These are phyloP conservation scores for Metarhizium sp. DNA, from an alignment of 2,329 filamentous ascomycete species.

Conservation along the genomic window DNA sequence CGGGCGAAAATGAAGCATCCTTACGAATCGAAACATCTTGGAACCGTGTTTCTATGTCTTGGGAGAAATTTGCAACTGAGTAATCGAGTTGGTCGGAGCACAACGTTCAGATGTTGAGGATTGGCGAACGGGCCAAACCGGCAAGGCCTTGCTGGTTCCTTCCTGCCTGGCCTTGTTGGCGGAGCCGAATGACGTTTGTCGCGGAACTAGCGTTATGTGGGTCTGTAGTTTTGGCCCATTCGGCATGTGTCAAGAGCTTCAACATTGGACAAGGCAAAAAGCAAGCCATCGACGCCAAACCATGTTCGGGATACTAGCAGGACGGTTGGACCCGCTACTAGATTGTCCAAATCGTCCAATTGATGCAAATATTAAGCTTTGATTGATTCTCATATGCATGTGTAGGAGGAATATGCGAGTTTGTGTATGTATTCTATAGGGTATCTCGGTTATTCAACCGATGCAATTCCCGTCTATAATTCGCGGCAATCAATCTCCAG, in stretches of 20 bases:
- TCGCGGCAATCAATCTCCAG: neutral
- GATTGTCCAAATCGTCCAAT: too few relatives aligned
- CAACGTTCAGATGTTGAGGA: neutral
- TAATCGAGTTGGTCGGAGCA: neutral
- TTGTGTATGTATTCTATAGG: neutral
- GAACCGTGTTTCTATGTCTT: neutral
- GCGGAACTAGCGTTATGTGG: neutral
- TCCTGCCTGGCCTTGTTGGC: neutral
- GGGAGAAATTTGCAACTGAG: neutral
- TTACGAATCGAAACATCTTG: constrained; percentile 16
- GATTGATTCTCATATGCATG: too few relatives aligned
- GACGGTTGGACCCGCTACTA: too few relatives aligned
- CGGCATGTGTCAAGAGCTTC: too few relatives aligned
- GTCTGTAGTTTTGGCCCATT: neutral
- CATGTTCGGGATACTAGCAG: too few relatives aligned
- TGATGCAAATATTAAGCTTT: neutral
- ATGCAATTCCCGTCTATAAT: neutral
- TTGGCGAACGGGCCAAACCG: neutral
- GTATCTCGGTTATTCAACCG: neutral
- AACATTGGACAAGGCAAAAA: too few relatives aligned
- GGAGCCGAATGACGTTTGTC: neutral
- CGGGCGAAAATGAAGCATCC: neutral
- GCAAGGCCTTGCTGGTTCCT: neutral
- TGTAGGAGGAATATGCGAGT: neutral
- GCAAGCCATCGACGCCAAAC: too few relatives aligned